Base-by-base conservation (phyloP, 345 rosid species). In the Euphorbia tirucalli region DNA sequence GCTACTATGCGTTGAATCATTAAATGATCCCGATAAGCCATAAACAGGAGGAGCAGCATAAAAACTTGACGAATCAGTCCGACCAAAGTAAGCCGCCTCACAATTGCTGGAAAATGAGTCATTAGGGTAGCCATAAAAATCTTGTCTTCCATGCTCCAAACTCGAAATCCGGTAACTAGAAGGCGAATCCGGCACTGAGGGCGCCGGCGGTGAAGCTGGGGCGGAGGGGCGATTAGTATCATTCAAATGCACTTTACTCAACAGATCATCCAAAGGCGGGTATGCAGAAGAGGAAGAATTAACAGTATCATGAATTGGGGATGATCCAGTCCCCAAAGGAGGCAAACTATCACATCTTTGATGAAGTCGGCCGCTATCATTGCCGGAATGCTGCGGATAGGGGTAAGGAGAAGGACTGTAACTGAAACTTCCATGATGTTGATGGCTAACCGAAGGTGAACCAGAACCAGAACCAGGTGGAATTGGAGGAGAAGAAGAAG, bases 181-280 rank as follows among this genome's bases (percentile, higher is more conserved):
- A 68, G 84, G 67, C 69, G 85, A 72, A 55, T 68, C 55, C 15
- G 85, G 59, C 63, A 76, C 80, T 0, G 87, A 80, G 32, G 93
- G 84, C 16, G 86, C 73, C 0, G 89, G 75, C 11, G 85, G 84
- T 7, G 85, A 78, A 46, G 88, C 82, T 13, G 93, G 82, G 25
- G 78, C 81, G 28, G 69, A 66, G 0, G 87, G 81, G 0, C 48
- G 85, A 65, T 73, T 77, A 48, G 44, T 62, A 69, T 77, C 85
- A 54, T 86, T 76, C 73, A 87, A 61, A 71, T 73, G 88, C 78
- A 87, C 64, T 52, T 72, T 79, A 61, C 74, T 73, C 80, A 92
- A 56, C 61, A 80, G 77, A 41, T 83, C 87, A 78, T 90, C 87
- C 77, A 92, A 69, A 63, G 94, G 87, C 3, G 98, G 98, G 73